These are phyloP conservation scores for Testicularia cyperi DNA, from an alignment of 1,284 basidiomycete species.

Conservation along the genomic window DNA sequence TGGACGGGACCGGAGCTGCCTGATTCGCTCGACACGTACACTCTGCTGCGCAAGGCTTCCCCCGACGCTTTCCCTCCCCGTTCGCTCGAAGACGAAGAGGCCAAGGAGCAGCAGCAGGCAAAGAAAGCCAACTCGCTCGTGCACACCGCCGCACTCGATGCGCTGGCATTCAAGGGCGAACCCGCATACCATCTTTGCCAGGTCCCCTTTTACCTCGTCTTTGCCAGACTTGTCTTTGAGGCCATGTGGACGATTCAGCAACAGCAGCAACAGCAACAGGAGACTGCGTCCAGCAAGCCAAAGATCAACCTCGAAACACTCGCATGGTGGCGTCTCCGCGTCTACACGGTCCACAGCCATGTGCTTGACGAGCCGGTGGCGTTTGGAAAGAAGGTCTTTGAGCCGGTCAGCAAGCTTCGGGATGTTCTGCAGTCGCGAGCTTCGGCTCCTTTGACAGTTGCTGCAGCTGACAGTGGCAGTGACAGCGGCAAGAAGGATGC, in stretches of 20 bases:
- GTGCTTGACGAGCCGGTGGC: slow-evolving; percentile 82
- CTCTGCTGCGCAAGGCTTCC: slow-evolving; percentile 60
- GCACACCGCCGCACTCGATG: slow-evolving; percentile 70
- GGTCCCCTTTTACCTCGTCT: slow-evolving; percentile 72
- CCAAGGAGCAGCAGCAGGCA: slow-evolving; percentile 32
- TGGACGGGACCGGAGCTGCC: slow-evolving; percentile 92
- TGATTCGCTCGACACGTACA: slow-evolving; percentile 23
- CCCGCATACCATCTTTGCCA: slow-evolving; percentile 90
- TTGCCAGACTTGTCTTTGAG: slow-evolving; percentile 74
- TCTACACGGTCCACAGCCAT: slow-evolving; percentile 74
- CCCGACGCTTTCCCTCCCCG: slow-evolving; percentile 62
- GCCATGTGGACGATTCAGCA: slow-evolving; percentile 49
- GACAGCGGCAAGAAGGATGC: no score
- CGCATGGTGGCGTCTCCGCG: slow-evolving; percentile 74
- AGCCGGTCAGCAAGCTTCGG: slow-evolving; percentile 65
- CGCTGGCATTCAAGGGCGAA: slow-evolving; percentile 83
- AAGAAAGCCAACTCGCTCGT: slow-evolving; percentile 61
- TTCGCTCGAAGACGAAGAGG: slow-evolving; percentile 64
- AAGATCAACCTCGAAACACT: slow-evolving; percentile 24
- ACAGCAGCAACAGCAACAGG: not conserved
- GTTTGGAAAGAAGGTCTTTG: slow-evolving; percentile 65
- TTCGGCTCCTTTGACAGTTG: slow-evolving; percentile 49
- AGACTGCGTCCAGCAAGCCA: not conserved
- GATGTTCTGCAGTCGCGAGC: slow-evolving; percentile 39
- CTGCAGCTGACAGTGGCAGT: not conserved